Percentiles rank a stretch among this genome's conserved stretches.
Evolutionary conservation across 2,329 filamentous ascomycete genomes (phyloP).

Genomic region (Cladosporium velox): DNA sequence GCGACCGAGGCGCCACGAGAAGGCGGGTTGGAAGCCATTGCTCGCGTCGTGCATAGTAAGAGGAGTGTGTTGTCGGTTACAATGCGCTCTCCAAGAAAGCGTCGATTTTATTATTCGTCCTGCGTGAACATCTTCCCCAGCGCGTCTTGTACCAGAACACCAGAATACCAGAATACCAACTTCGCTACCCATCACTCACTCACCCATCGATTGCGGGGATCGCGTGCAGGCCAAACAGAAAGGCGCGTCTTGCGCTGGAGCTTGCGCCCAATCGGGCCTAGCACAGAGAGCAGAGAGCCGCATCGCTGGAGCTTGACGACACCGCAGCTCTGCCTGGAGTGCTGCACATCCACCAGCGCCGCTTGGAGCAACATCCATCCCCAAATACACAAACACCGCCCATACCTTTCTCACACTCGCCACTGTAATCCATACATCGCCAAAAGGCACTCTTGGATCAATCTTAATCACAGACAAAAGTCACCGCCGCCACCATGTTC

Average conservation of each 20-base stretch:
- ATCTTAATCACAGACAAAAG: not conserved
- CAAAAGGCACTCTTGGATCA: not conserved
- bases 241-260: not conserved
- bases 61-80: not conserved
- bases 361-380: not conserved
- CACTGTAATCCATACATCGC: not conserved
- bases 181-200: not conserved
- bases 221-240: constrained; percentile 17
- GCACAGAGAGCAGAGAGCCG: constrained; percentile 13
- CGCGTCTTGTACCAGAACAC: not conserved
- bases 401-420: not conserved
- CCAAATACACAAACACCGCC: not conserved
- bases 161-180: no score
- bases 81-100: not conserved
- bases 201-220: constrained; percentile 12
- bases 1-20: constrained; percentile 30
- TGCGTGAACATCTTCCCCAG: not conserved
- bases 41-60: constrained; percentile 11
- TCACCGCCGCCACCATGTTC: constrained; percentile 67
- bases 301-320: constrained; percentile 17
- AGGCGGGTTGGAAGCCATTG: constrained; percentile 33
- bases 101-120: not conserved
- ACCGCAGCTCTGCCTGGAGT: constrained; percentile 19
- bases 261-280: not conserved
- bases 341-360: not conserved